Evolutionary conservation across 1,284 basidiomycete species (phyloP).

Genomic region (Somion occarium): DNA sequence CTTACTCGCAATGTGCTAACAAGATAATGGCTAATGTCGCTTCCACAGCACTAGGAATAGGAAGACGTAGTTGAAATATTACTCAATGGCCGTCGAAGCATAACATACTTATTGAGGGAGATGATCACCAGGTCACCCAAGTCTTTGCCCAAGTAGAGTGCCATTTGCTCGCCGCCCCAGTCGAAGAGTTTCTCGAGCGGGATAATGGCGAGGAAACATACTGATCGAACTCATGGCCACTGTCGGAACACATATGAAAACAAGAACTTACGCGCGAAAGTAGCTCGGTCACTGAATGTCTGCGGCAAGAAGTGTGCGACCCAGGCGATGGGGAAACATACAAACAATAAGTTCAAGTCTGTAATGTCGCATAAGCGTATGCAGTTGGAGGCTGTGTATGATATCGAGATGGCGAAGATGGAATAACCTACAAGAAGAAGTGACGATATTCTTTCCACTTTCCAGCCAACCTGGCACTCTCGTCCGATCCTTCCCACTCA

Average conservation of each 20-base stretch:
- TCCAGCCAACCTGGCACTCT: conserved; percentile 38
- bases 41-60: conserved; percentile 37
- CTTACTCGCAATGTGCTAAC: conserved; percentile 60
- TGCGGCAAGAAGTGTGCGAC: conserved; percentile 41
- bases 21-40: conserved; percentile 65
- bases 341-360: conserved; percentile 45
- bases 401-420: not conserved
- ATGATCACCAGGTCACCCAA: conserved; percentile 55
- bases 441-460: conserved; percentile 41
- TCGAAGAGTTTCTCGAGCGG: conserved; percentile 55
- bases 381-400: not conserved
- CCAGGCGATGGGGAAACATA: conserved; percentile 65
- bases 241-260: not conserved
- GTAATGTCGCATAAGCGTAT: too few species aligned
- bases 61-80: too few species aligned
- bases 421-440: conserved; percentile 47
- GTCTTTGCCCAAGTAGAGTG: conserved; percentile 50
- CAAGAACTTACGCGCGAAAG: conserved; percentile 32
- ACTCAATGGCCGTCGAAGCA: too few species aligned
- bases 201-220: conserved; percentile 54
- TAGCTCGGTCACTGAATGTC: conserved; percentile 16
- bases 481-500: conserved; percentile 45
- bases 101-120: conserved; percentile 58
- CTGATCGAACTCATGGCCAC: conserved; percentile 24
- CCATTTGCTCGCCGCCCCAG: conserved; percentile 59